These are phyloP conservation scores for Scheffersomyces segobiensis DNA, from an alignment of 1,139 yeast species.

Conservation along the genomic window DNA sequence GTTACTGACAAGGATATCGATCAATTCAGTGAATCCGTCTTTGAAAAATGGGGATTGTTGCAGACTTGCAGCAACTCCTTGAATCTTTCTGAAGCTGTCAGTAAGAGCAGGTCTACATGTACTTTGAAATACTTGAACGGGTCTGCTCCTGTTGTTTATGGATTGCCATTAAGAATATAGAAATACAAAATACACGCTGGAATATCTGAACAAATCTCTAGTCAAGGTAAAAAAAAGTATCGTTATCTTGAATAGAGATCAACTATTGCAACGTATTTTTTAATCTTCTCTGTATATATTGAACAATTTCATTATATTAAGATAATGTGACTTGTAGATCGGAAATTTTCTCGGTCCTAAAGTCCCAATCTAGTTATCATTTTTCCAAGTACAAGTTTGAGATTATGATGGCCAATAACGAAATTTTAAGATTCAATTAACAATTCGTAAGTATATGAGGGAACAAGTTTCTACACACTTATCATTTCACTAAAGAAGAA, in stretches of 20 bases:
- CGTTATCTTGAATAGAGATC: neutral
- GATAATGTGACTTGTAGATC: neutral
- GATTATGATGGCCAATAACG: neutral
- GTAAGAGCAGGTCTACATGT: conserved; percentile 59
- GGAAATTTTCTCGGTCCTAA: neutral
- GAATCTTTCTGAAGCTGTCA: conserved; percentile 52
- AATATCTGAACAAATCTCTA: neutral
- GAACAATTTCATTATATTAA: too few species aligned
- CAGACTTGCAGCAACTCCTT: conserved; percentile 13
- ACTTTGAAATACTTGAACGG: conserved; percentile 70
- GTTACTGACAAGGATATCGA: conserved; percentile 97
- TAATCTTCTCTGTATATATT: too few species aligned
- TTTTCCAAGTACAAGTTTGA: neutral
- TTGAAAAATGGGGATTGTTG: conserved; percentile 63
- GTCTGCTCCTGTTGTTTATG: conserved; percentile 80
- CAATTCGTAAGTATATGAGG: neutral
- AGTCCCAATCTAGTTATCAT: neutral
- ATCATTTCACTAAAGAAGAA: too few species aligned
- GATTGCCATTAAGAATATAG: conserved; percentile 52
- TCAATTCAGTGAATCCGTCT: conserved; percentile 60
- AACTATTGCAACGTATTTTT: too few species aligned
- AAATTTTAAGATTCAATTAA: neutral
- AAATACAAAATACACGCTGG: neutral
- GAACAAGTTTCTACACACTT: too few species aligned
- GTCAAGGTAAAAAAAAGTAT: neutral